A percentile compares a stretch with the other conserved stretches of the same genome.
phyloP scores from a whole-genome alignment of 164 flowering plant genomes.

The Sedum album region DNA sequence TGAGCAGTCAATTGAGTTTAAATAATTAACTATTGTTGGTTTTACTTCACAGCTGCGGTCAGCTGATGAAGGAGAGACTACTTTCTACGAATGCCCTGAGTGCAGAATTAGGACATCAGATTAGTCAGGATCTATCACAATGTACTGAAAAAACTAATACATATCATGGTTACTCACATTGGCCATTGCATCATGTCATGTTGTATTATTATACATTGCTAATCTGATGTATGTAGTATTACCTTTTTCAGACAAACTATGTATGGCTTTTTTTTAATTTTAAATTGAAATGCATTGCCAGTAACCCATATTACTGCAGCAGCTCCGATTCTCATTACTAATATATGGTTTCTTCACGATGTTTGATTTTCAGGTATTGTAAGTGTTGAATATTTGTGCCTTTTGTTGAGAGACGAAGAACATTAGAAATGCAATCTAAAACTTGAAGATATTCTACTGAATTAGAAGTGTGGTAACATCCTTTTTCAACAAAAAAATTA shows the following conservation, averaged over 20 bases:
- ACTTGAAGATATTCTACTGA: not conserved
- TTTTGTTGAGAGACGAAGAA: too few species aligned
- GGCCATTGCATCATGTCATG: too few species aligned
- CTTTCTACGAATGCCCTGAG: slow-evolving; percentile 9
- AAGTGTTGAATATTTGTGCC: too few species aligned
- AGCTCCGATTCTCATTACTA: too few species aligned
- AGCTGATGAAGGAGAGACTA: slow-evolving; percentile 12
- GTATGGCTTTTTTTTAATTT: too few species aligned
- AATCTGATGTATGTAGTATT: too few species aligned
- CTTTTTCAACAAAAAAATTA: not conserved
- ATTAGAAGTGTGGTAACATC: not conserved
- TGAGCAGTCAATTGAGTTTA: not conserved
- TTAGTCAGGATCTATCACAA: not conserved
- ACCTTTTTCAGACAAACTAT: too few species aligned
- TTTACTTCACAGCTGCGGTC: slow-evolving; percentile 1
- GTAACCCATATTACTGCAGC: too few species aligned
- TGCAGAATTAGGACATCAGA: slow-evolving; percentile 7
- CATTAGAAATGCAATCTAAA: not conserved
- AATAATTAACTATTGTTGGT: not conserved
- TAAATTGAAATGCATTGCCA: too few species aligned
- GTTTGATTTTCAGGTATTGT: too few species aligned
- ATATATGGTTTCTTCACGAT: too few species aligned
- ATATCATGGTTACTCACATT: not conserved
- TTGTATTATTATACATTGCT: too few species aligned
- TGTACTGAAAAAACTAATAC: not conserved